phyloP scores from a whole-genome alignment of 306 rosid species.

The Lablab purpureus region DNA sequence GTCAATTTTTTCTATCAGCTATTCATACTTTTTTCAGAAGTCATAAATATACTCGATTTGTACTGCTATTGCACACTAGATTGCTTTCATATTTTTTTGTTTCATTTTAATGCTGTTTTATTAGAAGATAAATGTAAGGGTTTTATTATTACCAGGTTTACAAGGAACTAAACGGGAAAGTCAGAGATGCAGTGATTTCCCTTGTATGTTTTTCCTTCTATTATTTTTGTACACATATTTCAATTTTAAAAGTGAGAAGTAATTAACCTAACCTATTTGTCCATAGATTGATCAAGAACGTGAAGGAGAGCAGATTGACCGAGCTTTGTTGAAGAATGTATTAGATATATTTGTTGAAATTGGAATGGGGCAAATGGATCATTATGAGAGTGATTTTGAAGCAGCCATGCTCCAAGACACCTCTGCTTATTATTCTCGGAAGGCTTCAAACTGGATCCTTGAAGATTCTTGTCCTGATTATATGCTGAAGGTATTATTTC shows the following conservation, averaged over 20 bases:
- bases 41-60: constrained; percentile 15
- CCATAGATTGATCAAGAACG: constrained; percentile 92
- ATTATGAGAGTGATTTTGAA: constrained; percentile 83
- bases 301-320: constrained; percentile 93
- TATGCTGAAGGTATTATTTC: constrained; percentile 66
- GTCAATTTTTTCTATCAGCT: constrained; percentile 15
- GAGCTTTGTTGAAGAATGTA: constrained; percentile 82
- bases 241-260: constrained; percentile 18
- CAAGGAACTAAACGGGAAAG: constrained; percentile 74
- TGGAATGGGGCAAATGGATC: constrained; percentile 94
- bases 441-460: constrained; percentile 88
- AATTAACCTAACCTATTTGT: constrained; percentile 26
- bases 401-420: constrained; percentile 74
- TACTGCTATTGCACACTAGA: constrained; percentile 29
- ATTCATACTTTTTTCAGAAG: background rate
- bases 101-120: constrained; percentile 31
- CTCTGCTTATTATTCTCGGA: constrained; percentile 82
- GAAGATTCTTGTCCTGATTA: constrained; percentile 92
- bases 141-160: constrained; percentile 69
- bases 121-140: background rate
- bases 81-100: background rate
- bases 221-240: background rate
- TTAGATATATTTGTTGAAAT: constrained; percentile 90
- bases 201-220: constrained; percentile 56
- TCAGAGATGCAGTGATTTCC: constrained; percentile 85